Percentiles rank a stretch among this genome's conserved stretches.
These are phyloP conservation scores for Aspergillus ellipticus DNA, from an alignment of 495 filamentous ascomycete species.

Conservation along the genomic window DNA sequence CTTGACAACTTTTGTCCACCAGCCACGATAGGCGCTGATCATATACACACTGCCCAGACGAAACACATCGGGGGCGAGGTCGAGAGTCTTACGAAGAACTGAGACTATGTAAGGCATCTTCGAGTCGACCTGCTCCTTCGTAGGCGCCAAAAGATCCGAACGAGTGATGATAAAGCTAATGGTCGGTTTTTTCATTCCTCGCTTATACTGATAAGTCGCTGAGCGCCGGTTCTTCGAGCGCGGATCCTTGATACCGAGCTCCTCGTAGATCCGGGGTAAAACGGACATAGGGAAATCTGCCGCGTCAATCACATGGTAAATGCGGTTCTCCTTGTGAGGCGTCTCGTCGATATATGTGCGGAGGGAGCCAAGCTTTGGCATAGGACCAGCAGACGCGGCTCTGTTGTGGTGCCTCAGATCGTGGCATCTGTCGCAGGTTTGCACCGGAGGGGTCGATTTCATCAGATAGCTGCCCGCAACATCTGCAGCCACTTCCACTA, in stretches of 20 bases:
- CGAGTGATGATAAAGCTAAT: conserved; percentile 88
- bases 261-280: conserved; percentile 57
- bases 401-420: conserved; percentile 68
- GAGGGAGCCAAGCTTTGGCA: conserved; percentile 75
- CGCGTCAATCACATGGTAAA: conserved; percentile 97
- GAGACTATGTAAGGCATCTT: conserved; percentile 75
- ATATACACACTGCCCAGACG: conserved; percentile 80
- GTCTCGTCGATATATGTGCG: conserved; percentile 79
- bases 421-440: conserved; percentile 84
- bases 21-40: conserved; percentile 75
- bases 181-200: conserved; percentile 55
- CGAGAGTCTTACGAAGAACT: conserved; percentile 69
- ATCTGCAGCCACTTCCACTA: conserved; percentile 31
- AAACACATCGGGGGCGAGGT: conserved; percentile 53
- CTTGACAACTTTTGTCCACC: conserved; percentile 86
- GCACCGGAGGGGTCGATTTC: conserved; percentile 24
- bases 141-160: conserved; percentile 77
- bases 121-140: conserved; percentile 71
- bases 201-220: conserved; percentile 55
- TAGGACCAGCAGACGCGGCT: conserved; percentile 63
- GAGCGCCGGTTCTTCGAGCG: conserved; percentile 75
- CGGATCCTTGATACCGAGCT: conserved; percentile 59
- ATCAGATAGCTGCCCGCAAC: conserved; percentile 18
- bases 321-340: conserved; percentile 80
- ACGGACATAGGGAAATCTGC: conserved; percentile 96